Base-by-base conservation (phyloP, 2,329 filamentous ascomycete species). In the Colletotrichum magnum region DNA sequence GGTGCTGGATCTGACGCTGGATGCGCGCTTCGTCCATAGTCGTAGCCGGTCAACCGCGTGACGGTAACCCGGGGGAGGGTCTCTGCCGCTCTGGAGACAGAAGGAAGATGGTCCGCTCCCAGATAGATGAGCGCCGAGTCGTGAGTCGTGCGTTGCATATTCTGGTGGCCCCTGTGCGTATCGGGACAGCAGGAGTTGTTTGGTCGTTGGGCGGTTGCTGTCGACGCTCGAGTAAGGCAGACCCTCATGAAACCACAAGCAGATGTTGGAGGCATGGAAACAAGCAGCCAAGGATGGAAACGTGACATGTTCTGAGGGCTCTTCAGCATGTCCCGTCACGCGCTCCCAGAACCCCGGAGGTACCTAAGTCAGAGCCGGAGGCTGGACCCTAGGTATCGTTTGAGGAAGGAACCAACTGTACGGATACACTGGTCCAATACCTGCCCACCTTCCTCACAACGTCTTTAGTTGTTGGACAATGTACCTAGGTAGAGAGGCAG, bases 51-150 rank as follows among this genome's bases (percentile, higher is more conserved):
- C 58, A 54, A n/a, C 59, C 50, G 50, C 54, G 45, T 18, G 45
- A 48, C 45, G 15, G 32, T 52, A 47, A 52, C 58, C 36, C 18
- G 47, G 47, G 58, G 48, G 59, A 62, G 60, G 51, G 52, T 54
- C 24, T 54, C 24, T 64, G 39, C 36, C 36, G 52, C 32, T 36
- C 32, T 36, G 32, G 32, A 36, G 47, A 45, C 47, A 52, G 36
- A n/a, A 48, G 52, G 50, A 45, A 51, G 45, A 32, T 56, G 7
- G 47, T 36, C 41, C 13, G 41, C 41, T 43, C 41, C 10, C 41
- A 15, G 41, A 43, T 43, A 43, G 41, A 43, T 43, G 41, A n/a
- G 13, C 41, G 41, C 16, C 41, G 41, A 43, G 41, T 43, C 41
- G 41, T 43, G 41, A 43, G 41, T 43, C 41, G 41, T 43, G 41